Conservation (phyloP, 257 asterid genomes). For the Gentiana dahurica region DNA sequence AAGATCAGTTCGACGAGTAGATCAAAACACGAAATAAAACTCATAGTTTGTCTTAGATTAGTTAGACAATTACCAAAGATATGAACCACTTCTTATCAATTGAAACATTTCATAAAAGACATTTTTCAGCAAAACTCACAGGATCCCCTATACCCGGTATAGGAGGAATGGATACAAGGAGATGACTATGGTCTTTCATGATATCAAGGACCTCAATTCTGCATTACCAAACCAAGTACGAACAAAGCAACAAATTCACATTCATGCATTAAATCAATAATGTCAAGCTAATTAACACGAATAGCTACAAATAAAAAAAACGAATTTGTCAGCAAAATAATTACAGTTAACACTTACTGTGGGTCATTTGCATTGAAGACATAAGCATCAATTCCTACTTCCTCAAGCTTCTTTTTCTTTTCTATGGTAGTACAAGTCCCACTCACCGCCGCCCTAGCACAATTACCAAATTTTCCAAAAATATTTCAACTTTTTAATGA, state of each 20-base stretch:
- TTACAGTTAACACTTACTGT: constrained; percentile 18
- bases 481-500: background rate
- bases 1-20: background rate
- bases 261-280: too few relatives aligned
- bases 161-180: constrained; percentile 70
- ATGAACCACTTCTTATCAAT: too few relatives aligned
- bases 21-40: too few relatives aligned
- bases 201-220: constrained; percentile 63
- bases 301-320: background rate
- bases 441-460: constrained; percentile 45
- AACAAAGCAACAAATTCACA: too few relatives aligned
- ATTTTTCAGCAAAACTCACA: constrained; percentile 26
- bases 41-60: too few relatives aligned
- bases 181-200: constrained; percentile 55
- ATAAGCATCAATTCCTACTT: constrained; percentile 53
- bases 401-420: constrained; percentile 47
- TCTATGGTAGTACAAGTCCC: constrained; percentile 67
- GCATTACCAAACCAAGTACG: constrained; percentile 12
- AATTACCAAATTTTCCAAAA: background rate
- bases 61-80: too few relatives aligned
- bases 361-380: constrained; percentile 61
- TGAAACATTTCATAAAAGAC: too few relatives aligned
- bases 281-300: background rate
- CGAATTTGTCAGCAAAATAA: background rate
- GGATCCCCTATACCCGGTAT: constrained; percentile 59